Percentiles rank a stretch among this genome's conserved stretches.
Evolutionary conservation across 2,329 filamentous ascomycete genomes (phyloP).

Genomic region (Colletotrichum sp.): DNA sequence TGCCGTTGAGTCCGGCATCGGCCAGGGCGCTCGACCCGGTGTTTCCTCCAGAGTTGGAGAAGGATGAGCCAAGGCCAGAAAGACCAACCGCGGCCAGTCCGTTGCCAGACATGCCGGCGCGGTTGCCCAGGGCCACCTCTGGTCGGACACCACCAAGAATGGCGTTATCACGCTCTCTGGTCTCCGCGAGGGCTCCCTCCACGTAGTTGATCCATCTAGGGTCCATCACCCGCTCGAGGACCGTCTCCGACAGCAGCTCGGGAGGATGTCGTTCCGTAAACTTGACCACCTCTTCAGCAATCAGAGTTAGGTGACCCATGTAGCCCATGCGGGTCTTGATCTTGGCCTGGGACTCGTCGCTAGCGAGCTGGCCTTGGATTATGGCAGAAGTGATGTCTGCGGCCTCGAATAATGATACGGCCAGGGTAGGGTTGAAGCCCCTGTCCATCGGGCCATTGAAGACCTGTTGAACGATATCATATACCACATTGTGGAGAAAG

Average conservation of each 20-base stretch:
- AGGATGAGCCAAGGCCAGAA: constrained; percentile 40
- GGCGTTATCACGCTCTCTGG: constrained; percentile 95
- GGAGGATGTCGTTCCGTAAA: constrained; percentile 94
- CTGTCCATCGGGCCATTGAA: constrained; percentile 99
- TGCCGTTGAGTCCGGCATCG: constrained; percentile 24
- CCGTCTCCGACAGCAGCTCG: constrained; percentile 81
- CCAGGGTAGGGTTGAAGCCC: constrained; percentile 87
- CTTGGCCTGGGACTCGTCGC: constrained; percentile 82
- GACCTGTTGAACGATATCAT: constrained; percentile 98
- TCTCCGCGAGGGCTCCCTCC: constrained; percentile 90
- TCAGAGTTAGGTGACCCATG: constrained; percentile 97
- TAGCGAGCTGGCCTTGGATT: constrained; percentile 85
- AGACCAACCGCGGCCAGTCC: constrained; percentile 48
- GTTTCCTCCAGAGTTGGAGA: constrained; percentile 29
- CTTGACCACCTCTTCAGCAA: constrained; percentile 98
- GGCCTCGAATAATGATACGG: constrained; percentile 90
- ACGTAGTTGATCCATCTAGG: constrained; percentile 94
- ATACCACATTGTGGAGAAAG: constrained; percentile 98
- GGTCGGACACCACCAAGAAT: constrained; percentile 94
- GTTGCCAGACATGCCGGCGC: constrained; percentile 60
- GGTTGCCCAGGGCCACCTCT: constrained; percentile 83
- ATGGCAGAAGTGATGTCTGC: constrained; percentile 91
- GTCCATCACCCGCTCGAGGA: constrained; percentile 88
- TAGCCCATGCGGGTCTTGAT: constrained; percentile 94
- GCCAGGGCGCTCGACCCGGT: constrained; percentile 20